A percentile compares a stretch with the other conserved stretches of the same genome.
phyloP scores from a whole-genome alignment of 805 yeast species.

The Cyberlindnera euphorbiiphila region DNA sequence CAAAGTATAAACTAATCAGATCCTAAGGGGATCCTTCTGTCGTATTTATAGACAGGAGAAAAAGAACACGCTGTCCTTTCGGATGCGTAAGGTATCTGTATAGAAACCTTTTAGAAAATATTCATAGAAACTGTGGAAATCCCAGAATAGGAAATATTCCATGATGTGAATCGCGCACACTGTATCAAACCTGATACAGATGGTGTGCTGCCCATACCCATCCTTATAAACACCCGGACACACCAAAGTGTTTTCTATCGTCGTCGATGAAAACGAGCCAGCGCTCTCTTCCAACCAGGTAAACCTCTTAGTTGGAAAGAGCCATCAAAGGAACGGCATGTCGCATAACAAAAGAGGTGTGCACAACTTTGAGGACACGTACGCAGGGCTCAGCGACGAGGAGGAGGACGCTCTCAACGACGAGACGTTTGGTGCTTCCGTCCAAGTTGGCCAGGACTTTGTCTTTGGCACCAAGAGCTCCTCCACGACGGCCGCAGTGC shows the following conservation, averaged over 20 bases:
- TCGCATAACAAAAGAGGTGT: conserved; percentile 27
- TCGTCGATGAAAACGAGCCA: background rate
- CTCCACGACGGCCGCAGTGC: conserved; percentile 18
- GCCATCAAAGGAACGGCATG: conserved; percentile 8
- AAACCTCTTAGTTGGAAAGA: background rate
- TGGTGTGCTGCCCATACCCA: no score
- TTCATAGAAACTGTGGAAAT: no score
- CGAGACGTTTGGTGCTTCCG: conserved; percentile 68
- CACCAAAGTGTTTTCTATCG: background rate
- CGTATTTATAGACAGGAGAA: no score
- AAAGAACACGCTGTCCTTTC: no score
- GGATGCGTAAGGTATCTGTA: no score
- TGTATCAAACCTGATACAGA: no score
- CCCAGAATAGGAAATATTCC: no score
- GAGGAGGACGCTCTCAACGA: conserved; percentile 78
- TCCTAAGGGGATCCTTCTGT: no score
- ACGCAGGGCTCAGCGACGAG: conserved; percentile 67
- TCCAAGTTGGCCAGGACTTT: conserved; percentile 56
- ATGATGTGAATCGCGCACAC: no score
- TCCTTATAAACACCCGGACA: background rate
- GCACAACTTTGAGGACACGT: conserved; percentile 79
- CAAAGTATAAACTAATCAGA: no score
- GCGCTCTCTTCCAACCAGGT: background rate
- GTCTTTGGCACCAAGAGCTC: conserved; percentile 45
- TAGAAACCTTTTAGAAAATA: no score